Evolutionary conservation across 2,329 filamentous ascomycete species (phyloP).

Genomic region (Fusarium clavum): DNA sequence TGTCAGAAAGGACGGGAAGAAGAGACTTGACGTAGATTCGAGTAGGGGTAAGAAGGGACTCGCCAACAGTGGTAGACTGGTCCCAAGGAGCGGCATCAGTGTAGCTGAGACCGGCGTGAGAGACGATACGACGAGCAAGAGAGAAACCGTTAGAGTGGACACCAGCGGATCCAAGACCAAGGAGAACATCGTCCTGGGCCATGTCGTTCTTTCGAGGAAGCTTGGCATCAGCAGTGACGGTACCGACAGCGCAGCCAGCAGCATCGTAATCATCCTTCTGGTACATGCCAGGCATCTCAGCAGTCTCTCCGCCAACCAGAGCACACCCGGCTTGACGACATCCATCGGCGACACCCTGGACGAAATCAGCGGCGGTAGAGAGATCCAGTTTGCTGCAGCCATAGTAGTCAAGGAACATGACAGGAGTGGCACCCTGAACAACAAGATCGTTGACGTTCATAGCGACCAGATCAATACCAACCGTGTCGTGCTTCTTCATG

Average conservation of each 20-base stretch:
- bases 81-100: conserved; percentile 82
- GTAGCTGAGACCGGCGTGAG: conserved; percentile 77
- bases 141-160: conserved; percentile 98
- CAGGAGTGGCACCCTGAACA: conserved; percentile 92
- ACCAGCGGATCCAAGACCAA: conserved; percentile 87
- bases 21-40: conserved; percentile 91
- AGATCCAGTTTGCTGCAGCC: conserved; percentile 90
- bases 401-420: conserved; percentile 99
- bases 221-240: conserved; percentile 75
- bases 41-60: conserved; percentile 86
- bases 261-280: conserved; percentile 90
- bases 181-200: conserved; percentile 83
- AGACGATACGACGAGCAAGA: conserved; percentile 90
- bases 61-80: conserved; percentile 70
- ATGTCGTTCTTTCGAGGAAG: conserved; percentile 83
- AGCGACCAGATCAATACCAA: conserved; percentile 95
- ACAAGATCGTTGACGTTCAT: conserved; percentile 99
- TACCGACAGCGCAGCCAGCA: conserved; percentile 88
- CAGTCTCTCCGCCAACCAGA: conserved; percentile 95
- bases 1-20: conserved; percentile 72
- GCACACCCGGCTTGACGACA: conserved; percentile 88
- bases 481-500: conserved; percentile 90
- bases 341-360: conserved; percentile 88
- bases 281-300: conserved; percentile 98
- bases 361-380: conserved; percentile 82